A percentile compares a stretch with the other conserved stretches of the same genome.
phyloP scores from a whole-genome alignment of 176 grass and related monocot genomes.

The Avena insularis region DNA sequence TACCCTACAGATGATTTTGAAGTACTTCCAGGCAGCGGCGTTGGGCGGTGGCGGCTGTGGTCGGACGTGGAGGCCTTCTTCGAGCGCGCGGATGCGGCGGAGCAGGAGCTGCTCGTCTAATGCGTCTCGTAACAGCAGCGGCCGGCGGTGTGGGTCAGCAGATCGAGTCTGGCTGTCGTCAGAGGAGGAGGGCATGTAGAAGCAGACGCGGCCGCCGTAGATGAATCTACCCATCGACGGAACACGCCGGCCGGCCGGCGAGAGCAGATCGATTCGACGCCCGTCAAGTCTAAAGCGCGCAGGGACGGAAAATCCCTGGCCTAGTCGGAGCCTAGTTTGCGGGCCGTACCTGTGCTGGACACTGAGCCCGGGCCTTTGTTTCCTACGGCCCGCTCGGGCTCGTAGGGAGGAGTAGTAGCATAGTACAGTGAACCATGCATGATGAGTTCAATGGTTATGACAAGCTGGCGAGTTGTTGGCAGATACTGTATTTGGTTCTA shows the following conservation, averaged over 20 bases:
- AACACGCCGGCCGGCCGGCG: neutral
- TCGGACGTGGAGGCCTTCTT: conserved; percentile 6
- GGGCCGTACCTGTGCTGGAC: no score
- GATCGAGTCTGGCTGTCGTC: neutral
- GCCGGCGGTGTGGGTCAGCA: neutral
- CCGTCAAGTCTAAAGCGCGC: neutral
- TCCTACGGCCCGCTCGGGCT: no score
- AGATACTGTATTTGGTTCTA: no score
- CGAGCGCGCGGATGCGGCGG: neutral
- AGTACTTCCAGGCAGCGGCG: neutral
- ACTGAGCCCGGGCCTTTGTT: no score
- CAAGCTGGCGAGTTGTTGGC: no score
- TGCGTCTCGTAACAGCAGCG: neutral
- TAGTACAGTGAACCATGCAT: no score
- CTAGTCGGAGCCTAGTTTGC: neutral
- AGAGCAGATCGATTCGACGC: neutral
- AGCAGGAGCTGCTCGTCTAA: neutral
- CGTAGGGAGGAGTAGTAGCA: no score
- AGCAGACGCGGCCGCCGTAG: neutral
- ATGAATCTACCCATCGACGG: neutral
- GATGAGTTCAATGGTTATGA: no score
- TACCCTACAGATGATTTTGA: neutral
- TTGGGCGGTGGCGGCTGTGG: neutral
- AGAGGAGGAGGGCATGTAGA: neutral
- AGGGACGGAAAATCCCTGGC: neutral